These are phyloP conservation scores for Pseudonectria foliicola DNA, from an alignment of 2,329 filamentous ascomycete species.

Conservation along the genomic window DNA sequence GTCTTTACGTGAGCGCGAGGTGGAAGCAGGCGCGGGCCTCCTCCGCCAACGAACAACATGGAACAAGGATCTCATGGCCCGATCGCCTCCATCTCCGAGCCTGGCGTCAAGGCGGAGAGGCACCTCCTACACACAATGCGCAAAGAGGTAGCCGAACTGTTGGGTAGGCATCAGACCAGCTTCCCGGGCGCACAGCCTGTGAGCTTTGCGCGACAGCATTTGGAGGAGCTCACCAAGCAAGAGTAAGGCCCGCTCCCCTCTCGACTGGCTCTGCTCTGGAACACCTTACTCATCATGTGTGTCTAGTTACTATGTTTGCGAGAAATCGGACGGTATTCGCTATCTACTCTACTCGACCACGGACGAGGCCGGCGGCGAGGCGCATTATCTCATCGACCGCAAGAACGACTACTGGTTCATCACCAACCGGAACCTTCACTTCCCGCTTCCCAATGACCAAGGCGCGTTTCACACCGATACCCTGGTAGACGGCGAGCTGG, in stretches of 20 bases:
- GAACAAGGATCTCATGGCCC: conserved; percentile 23
- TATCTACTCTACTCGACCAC: conserved; percentile 86
- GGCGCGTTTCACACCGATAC: conserved; percentile 70
- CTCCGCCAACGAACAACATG: conserved; percentile 16
- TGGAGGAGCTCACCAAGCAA: conserved; percentile 70
- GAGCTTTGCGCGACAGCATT: conserved; percentile 75
- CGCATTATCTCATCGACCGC: conserved; percentile 91
- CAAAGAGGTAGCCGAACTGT: conserved; percentile 64
- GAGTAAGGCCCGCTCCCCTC: conserved; percentile 47
- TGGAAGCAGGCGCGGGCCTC: background rate
- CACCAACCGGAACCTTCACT: conserved; percentile 62
- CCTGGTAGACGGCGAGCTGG: conserved; percentile 86
- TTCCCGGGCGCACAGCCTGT: conserved; percentile 95
- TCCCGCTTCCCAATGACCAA: conserved; percentile 63
- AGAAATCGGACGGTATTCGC: conserved; percentile 94
- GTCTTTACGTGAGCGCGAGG: no score
- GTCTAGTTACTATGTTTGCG: conserved; percentile 83
- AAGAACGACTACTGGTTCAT: conserved; percentile 97
- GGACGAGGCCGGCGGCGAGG: conserved; percentile 54
- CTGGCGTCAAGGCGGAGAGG: conserved; percentile 59
- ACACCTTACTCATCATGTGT: conserved; percentile 4
- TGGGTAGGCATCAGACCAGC: conserved; percentile 58
- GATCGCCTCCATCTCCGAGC: conserved; percentile 48
- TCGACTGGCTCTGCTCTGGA: background rate
- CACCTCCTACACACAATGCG: conserved; percentile 56